Base-by-base conservation (phyloP, 305 asterid genomes). In the Fraxinus platypoda region DNA sequence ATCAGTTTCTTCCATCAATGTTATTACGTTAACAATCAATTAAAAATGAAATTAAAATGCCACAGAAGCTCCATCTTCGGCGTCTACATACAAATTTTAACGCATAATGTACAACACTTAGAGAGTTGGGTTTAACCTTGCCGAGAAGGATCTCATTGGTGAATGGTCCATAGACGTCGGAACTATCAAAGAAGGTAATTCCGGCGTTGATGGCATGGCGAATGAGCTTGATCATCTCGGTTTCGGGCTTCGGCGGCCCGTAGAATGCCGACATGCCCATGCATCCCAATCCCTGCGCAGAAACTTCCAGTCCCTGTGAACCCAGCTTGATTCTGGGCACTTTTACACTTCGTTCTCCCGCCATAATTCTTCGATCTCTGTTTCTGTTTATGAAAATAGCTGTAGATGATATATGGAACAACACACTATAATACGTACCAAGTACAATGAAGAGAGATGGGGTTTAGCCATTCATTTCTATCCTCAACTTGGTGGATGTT, bases 221-320 rank as follows among this genome's bases (percentile, higher is more conserved):
- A 71, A 86, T 84, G 75, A 86, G 86, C 0, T 86, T 57, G 33
- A 86, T 84, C 89, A 86, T 86, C 3, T 86, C 89, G 59, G 77
- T 41, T 59, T 84, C 84, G 43, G 89, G 89, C 81, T 84, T 86
- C 1, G 89, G 85, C 17, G 68, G 78, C 34, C 89, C 89, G 82
- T 86, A 86, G 30, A 25, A 30, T 1, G 78, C 80, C 15, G 86
- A 78, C 87, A 81, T 86, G 76, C 88, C 79, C 88, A 86, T 83
- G 38, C 88, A 83, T 21, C 87, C 88, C 68, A 86, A 82, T 33
- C 88, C 88, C 19, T 78, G 86, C 9, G 49, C 77, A n/a, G 88
- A 86, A 1, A 86, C 88, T 52, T 83, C 87, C 0, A 86, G 77
- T 35, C 88, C 88, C 73, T 83, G 87, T 13, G 88, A 86, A 0